A percentile compares a stretch with the other conserved stretches of the same genome.
Conservation (phyloP, 2,329 filamentous ascomycete species). For the Exophiala calicioides region DNA sequence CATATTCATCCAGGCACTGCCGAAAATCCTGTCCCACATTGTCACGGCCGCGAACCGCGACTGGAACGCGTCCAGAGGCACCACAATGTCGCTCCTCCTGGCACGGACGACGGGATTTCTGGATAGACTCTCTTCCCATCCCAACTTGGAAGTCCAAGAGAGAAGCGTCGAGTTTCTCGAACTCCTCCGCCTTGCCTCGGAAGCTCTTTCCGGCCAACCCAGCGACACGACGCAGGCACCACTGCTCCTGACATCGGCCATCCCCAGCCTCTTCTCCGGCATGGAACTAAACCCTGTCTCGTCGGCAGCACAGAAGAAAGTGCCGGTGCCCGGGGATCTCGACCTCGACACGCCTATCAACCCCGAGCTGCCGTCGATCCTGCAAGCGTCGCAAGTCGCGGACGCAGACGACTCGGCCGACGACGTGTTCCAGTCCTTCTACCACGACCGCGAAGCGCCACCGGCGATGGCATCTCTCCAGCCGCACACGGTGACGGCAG, state of each 20-base stretch:
- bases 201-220: constrained; percentile 57
- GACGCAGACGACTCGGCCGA: constrained; percentile 52
- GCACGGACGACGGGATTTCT: constrained; percentile 79
- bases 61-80: constrained; percentile 75
- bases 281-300: constrained; percentile 93
- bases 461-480: constrained; percentile 25
- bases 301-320: constrained; percentile 76
- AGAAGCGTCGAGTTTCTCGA: constrained; percentile 90
- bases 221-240: constrained; percentile 61
- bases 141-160: constrained; percentile 91
- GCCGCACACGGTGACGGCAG: constrained; percentile 14
- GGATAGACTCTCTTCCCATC: constrained; percentile 76
- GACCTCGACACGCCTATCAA: constrained; percentile 84
- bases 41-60: constrained; percentile 63
- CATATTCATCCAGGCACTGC: constrained; percentile 77
- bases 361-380: constrained; percentile 65
- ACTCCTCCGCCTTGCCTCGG: constrained; percentile 79
- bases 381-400: constrained; percentile 51
- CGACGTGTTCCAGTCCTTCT: constrained; percentile 45
- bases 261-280: constrained; percentile 82
- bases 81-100: constrained; percentile 73
- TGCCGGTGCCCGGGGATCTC: constrained; percentile 73
- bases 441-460: constrained; percentile 38
- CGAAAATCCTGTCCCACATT: constrained; percentile 79
- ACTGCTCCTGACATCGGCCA: constrained; percentile 82